phyloP scores from a whole-genome alignment of 768 basidiomycete species.

The Trametes villosa region DNA sequence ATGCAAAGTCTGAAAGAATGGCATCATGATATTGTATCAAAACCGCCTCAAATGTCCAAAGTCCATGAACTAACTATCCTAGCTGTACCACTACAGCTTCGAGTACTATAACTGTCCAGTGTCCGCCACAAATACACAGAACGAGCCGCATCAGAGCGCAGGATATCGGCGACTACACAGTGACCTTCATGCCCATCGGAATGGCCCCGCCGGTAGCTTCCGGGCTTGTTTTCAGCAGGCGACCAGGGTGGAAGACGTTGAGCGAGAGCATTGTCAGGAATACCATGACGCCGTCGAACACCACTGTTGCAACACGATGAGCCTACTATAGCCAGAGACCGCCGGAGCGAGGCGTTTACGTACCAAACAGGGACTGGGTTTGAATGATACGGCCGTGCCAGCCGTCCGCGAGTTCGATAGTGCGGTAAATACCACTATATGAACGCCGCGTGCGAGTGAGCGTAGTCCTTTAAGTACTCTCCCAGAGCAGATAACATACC shows the following conservation, averaged over 20 bases:
- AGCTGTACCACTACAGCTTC: too few species aligned
- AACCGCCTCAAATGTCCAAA: too few species aligned
- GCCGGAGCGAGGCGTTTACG: conserved; percentile 22
- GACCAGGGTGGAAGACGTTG: conserved; percentile 51
- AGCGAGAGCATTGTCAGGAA: conserved; percentile 46
- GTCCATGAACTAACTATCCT: too few species aligned
- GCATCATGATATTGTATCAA: too few species aligned
- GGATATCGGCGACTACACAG: too few species aligned
- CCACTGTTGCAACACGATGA: conserved; percentile 44
- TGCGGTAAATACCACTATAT: conserved; percentile 50
- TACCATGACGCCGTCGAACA: conserved; percentile 55
- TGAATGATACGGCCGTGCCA: conserved; percentile 53
- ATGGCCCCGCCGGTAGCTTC: background rate
- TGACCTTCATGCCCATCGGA: background rate
- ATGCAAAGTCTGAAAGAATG: too few species aligned
- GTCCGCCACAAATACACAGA: too few species aligned
- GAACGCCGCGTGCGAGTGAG: background rate
- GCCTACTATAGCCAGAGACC: background rate
- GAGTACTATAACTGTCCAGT: too few species aligned
- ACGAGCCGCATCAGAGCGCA: too few species aligned
- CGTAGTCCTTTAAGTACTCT: background rate
- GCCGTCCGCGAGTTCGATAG: conserved; percentile 50
- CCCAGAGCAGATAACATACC: too few species aligned
- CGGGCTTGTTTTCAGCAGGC: conserved; percentile 24
- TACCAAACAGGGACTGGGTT: conserved; percentile 52